Evolutionary conservation across 2,329 filamentous ascomycete species (phyloP), one percentile per base, ranked within the genome.

Genomic region (Gliomastix tumulicola): DNA sequence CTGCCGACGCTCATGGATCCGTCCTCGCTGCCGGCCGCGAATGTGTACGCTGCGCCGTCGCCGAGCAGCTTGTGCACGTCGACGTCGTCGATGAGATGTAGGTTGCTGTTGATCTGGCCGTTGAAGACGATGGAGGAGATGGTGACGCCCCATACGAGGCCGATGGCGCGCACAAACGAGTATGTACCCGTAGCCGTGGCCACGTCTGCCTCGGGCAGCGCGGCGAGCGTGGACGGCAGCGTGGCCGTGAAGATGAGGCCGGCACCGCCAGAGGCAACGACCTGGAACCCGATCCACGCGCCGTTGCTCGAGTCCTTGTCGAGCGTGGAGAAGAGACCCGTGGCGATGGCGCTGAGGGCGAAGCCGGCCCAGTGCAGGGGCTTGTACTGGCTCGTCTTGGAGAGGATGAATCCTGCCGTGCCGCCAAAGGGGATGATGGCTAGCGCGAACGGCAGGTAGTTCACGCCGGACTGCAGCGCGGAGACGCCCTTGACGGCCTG

Each of bases 101-200:
- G 25, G 10, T 28, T 28, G 7, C n/a, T 28, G 10, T 28, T 16
- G 5, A 3, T 16, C n/a, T n/a, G 30, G 18, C 18, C 31, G 37
- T 59, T 59, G 44, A 69, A 69, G 13, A 68, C 55, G 1, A 55
- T 48, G 0, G 59, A 58, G 0, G 63, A 62, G 6, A 74, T 58
- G 0, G 65, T 57, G 2, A 71, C 59, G 5, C 68, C 67, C 46
- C 69, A 62, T 4, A 68, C 57, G 6, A 53, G 44, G 0, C 68
- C 69, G 7, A 73, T 58, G 5, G 50, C 57, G 5, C 68, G 59
- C 25, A 66, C 53, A 36, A 71, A 74, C 0, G 49, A 47, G 51
- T 58, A 68, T 17, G 60, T 61, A 0, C 53, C 54, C 2, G 59
- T 60, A 0, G 60, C 58, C 0, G 51, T 44, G 1, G 59, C 56